A percentile compares a stretch with the other conserved stretches of the same genome.
These are phyloP conservation scores for Rhizophagus clarus DNA, from an alignment of 192 early-diverging fungal genomes.

Conservation along the genomic window DNA sequence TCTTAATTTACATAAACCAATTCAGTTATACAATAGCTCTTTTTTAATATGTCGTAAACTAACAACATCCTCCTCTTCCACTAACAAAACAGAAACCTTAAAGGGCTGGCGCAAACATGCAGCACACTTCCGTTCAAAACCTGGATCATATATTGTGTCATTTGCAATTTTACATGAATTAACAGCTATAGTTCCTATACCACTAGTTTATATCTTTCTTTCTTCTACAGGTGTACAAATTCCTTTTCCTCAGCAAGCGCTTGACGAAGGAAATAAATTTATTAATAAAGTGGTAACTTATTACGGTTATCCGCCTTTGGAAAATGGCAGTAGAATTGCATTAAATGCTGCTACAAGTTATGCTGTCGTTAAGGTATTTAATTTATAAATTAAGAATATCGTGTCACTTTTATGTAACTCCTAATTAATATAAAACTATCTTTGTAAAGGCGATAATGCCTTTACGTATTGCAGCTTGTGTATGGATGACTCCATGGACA, in stretches of 20 bases:
- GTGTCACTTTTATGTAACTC: background rate
- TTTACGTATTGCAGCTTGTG: constrained; percentile 58
- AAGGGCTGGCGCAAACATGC: constrained; percentile 44
- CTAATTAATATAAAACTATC: background rate
- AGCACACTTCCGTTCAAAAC: constrained; percentile 62
- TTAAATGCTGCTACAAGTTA: constrained; percentile 64
- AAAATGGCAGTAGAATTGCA: constrained; percentile 7
- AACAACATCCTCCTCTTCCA: background rate
- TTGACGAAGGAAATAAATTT: constrained; percentile 61
- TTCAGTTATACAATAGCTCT: background rate
- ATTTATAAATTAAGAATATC: background rate
- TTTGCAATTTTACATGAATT: constrained; percentile 88
- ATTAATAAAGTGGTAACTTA: constrained; percentile 56
- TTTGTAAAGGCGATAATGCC: constrained; percentile 59
- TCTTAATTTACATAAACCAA: background rate
- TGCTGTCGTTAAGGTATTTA: constrained; percentile 75
- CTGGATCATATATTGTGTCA: constrained; percentile 67
- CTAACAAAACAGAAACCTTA: background rate
- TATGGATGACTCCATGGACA: constrained; percentile 57
- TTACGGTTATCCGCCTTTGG: constrained; percentile 51
- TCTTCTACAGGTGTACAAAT: constrained; percentile 53
- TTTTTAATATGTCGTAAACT: background rate
- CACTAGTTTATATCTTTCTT: constrained; percentile 70
- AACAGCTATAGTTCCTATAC: constrained; percentile 82
- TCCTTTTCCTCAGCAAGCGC: constrained; percentile 68